Evolutionary conservation across 2,329 filamentous ascomycete species (phyloP).

Genomic region (Catunica adiposa): DNA sequence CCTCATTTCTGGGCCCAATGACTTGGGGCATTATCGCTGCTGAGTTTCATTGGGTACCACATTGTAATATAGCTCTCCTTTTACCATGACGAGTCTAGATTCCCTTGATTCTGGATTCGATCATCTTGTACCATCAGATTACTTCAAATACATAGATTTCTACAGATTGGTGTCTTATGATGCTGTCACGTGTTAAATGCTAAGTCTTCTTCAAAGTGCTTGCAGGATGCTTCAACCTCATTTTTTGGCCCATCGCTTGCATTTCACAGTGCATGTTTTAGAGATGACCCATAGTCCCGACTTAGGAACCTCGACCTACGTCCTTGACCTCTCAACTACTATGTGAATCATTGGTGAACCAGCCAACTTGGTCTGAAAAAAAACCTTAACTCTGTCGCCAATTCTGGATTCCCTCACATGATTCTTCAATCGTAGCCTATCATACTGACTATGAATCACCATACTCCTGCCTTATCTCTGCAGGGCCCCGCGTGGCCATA

Average conservation of each 20-base stretch:
- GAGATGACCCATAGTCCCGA: not conserved
- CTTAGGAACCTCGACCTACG: not conserved
- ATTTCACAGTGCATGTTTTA: not conserved
- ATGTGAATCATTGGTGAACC: not conserved
- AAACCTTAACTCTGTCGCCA: too few species aligned
- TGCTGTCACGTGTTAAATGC: not conserved
- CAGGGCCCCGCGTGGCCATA: not conserved
- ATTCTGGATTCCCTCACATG: too few species aligned
- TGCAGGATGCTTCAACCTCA: not conserved
- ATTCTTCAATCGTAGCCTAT: too few species aligned
- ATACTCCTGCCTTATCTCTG: not conserved
- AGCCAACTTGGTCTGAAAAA: not conserved
- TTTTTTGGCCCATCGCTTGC: not conserved
- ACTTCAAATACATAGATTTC: not conserved
- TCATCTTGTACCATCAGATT: conserved; percentile 12
- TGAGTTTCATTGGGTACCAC: not conserved
- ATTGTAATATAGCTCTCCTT: conserved; percentile 1
- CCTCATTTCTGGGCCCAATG: not conserved
- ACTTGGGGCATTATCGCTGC: not conserved
- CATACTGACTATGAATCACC: not conserved
- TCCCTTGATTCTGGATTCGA: not conserved
- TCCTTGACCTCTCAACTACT: not conserved
- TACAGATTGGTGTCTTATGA: too few species aligned
- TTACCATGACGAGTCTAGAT: not conserved
- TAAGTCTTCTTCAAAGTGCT: not conserved